Percentiles rank a stretch among this genome's conserved stretches.
Evolutionary conservation across 2,329 filamentous ascomycete species (phyloP).

Genomic region (Anisogramma anomala): DNA sequence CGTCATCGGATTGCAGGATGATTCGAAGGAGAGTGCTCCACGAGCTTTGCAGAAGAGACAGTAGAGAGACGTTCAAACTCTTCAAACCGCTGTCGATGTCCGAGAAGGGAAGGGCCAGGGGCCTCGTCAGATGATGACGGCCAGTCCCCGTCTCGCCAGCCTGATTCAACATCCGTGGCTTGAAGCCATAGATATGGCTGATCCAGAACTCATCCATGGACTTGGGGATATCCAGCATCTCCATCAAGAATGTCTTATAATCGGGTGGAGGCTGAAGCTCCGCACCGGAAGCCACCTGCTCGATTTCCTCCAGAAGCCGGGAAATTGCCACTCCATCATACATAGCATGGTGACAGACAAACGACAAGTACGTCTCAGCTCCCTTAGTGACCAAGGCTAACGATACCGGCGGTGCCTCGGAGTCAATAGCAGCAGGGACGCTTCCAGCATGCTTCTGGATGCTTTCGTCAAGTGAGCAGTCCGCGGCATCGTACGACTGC

Average conservation of each 20-base stretch:
- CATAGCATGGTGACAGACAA: constrained; percentile 63
- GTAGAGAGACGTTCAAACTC: constrained; percentile 46
- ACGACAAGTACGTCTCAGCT: constrained; percentile 30
- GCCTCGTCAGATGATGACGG: constrained; percentile 16
- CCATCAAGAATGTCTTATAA: constrained; percentile 53
- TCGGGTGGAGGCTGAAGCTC: constrained; percentile 37
- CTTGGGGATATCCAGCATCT: constrained; percentile 38
- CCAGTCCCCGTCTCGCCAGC: background rate
- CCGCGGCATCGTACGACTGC: constrained; percentile 24
- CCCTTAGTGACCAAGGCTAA: constrained; percentile 29
- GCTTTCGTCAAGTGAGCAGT: constrained; percentile 23
- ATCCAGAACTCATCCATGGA: constrained; percentile 56
- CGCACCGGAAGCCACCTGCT: constrained; percentile 39
- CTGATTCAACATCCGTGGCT: constrained; percentile 18
- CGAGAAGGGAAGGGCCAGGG: constrained; percentile 28
- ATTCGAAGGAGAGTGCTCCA: constrained; percentile 57
- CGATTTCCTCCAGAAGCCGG: constrained; percentile 58
- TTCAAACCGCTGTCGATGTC: constrained; percentile 38
- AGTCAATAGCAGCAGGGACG: constrained; percentile 32
- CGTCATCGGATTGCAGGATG: constrained; percentile 44
- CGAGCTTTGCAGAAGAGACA: constrained; percentile 58
- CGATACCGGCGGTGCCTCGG: constrained; percentile 33
- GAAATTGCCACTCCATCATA: constrained; percentile 76
- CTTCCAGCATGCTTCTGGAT: constrained; percentile 29
- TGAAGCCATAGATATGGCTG: constrained; percentile 39